Percentiles rank a stretch among this genome's conserved stretches.
Evolutionary conservation across 2,329 filamentous ascomycete genomes (phyloP).

Genomic region (Sporothrix globosa): DNA sequence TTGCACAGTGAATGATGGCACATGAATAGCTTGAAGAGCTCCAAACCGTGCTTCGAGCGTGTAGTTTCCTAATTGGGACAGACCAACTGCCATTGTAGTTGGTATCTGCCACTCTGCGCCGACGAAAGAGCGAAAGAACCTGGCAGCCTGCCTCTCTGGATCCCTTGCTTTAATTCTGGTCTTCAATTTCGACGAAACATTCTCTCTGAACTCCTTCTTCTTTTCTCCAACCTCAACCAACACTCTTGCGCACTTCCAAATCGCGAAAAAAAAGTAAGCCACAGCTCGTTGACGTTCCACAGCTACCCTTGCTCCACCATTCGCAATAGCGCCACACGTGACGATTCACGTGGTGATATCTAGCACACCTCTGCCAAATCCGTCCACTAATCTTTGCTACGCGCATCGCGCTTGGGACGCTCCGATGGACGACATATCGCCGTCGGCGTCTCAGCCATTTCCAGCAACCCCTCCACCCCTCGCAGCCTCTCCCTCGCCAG

Average conservation of each 20-base stretch:
- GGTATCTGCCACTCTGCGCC: neutral
- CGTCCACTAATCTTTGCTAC: conserved; percentile 15
- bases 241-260: neutral
- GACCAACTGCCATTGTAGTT: conserved; percentile 15
- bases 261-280: neutral
- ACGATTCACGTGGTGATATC: neutral
- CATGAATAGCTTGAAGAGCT: conserved; percentile 5
- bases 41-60: neutral
- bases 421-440: neutral
- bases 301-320: neutral
- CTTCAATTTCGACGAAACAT: neutral
- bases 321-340: neutral
- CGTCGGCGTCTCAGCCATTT: conserved; percentile 1
- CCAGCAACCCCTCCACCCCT: neutral
- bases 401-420: conserved; percentile 5
- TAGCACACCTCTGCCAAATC: neutral
- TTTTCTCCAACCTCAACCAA: neutral
- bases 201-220: neutral
- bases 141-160: neutral
- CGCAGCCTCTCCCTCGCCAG: neutral
- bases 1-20: conserved; percentile 1
- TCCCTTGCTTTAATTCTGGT: neutral
- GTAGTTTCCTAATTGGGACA: conserved; percentile 19
- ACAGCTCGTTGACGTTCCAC: neutral
- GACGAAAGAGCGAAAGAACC: conserved; percentile 1